Conservation (phyloP, 148 eudicot genomes). For the Linanthus parryae region DNA sequence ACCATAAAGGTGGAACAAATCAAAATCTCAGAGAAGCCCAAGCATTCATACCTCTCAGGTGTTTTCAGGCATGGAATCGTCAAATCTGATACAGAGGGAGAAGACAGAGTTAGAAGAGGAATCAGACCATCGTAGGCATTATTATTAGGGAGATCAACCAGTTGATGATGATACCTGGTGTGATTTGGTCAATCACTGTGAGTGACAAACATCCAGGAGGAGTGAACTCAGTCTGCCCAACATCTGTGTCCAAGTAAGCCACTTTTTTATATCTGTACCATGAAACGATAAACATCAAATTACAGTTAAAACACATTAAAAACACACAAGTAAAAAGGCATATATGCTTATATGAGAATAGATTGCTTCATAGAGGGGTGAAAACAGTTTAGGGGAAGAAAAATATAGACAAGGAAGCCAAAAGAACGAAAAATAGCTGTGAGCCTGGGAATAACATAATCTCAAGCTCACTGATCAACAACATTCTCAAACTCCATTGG, state of each 20-base stretch:
- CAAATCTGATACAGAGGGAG: constrained; percentile 31
- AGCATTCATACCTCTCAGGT: constrained; percentile 64
- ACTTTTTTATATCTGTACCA: constrained; percentile 66
- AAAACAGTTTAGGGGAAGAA: too few relatives aligned
- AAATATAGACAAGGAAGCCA: too few relatives aligned
- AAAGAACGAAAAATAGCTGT: too few relatives aligned
- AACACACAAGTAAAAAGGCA: too few relatives aligned
- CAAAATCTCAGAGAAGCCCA: constrained; percentile 4
- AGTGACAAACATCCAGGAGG: constrained; percentile 88
- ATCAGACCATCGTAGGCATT: neutral
- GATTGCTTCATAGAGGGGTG: too few relatives aligned
- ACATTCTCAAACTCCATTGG: too few relatives aligned
- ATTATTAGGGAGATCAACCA: neutral
- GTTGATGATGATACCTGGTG: constrained; percentile 45
- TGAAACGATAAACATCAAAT: too few relatives aligned
- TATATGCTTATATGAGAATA: too few relatives aligned
- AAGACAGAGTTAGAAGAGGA: neutral
- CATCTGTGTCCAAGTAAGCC: constrained; percentile 92
- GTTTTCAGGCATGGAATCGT: constrained; percentile 82
- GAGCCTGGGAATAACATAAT: too few relatives aligned
- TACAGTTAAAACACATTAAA: too few relatives aligned
- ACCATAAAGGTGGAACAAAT: neutral
- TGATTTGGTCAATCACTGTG: constrained; percentile 60
- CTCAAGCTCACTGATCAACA: too few relatives aligned
- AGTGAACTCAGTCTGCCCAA: constrained; percentile 97